These are phyloP conservation scores for Pseudogymnoascus destructans DNA, from an alignment of 2,329 filamentous ascomycete species.

Conservation along the genomic window DNA sequence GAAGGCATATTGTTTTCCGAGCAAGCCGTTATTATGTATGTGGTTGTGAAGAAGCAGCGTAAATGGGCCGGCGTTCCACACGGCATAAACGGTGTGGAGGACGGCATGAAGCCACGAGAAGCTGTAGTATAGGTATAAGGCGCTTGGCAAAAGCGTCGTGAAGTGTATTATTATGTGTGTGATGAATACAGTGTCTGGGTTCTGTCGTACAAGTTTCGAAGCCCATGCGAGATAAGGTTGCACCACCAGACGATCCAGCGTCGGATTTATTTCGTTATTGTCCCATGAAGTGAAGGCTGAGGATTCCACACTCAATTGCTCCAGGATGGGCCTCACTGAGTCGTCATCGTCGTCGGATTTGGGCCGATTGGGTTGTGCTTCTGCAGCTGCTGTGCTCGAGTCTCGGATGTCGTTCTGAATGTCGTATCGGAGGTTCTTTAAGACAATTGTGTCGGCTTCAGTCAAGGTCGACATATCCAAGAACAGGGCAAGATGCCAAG, in stretches of 20 bases:
- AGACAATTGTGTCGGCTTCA: conserved; percentile 4
- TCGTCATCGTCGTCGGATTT: background rate
- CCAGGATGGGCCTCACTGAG: background rate
- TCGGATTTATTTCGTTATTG: conserved; percentile 30
- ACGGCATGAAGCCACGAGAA: conserved; percentile 58
- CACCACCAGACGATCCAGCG: conserved; percentile 38
- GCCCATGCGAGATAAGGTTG: conserved; percentile 47
- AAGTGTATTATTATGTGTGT: conserved; percentile 65
- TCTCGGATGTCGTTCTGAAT: conserved; percentile 7
- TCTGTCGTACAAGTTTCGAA: conserved; percentile 43
- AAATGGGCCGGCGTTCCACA: conserved; percentile 59
- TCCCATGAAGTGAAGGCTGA: conserved; percentile 42
- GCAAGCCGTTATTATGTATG: conserved; percentile 62
- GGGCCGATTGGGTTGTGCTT: background rate
- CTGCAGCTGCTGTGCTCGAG: background rate
- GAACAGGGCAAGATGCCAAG: background rate
- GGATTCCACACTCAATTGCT: conserved; percentile 27
- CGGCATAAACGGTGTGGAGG: conserved; percentile 50
- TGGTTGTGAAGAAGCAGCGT: conserved; percentile 78
- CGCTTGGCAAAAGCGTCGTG: conserved; percentile 55
- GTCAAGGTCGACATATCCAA: conserved; percentile 1
- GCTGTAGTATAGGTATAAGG: conserved; percentile 46
- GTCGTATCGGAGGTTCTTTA: conserved; percentile 3
- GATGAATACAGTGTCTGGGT: conserved; percentile 65
- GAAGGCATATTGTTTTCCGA: conserved; percentile 39